Conservation (phyloP, 176 grass and related monocot genomes). For the Carex littledalei region DNA sequence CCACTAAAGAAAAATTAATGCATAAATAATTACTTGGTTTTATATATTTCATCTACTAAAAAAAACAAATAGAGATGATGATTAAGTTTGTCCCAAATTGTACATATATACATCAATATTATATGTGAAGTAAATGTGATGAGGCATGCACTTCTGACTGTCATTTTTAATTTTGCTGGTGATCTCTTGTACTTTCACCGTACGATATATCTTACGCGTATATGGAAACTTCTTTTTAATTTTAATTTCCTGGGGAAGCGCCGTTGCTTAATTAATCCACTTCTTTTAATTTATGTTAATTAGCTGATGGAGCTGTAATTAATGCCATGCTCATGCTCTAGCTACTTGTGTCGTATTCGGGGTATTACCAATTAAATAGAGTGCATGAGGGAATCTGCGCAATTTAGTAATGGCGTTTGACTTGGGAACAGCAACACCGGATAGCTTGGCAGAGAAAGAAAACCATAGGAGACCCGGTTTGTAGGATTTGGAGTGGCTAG, state of each 20-base stretch:
- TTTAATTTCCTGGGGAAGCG: too few relatives aligned
- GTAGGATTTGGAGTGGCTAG: neutral
- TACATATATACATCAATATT: too few relatives aligned
- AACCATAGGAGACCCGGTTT: neutral
- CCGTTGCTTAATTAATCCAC: too few relatives aligned
- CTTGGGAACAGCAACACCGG: slow-evolving; percentile 3
- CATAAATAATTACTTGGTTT: neutral
- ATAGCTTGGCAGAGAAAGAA: neutral
- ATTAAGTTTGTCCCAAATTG: too few relatives aligned
- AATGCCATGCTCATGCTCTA: neutral
- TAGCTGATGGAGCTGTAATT: neutral
- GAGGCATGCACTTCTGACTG: too few relatives aligned
- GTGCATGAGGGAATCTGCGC: slow-evolving; percentile 19
- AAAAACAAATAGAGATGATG: too few relatives aligned
- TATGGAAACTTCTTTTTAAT: too few relatives aligned
- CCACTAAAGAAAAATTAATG: neutral
- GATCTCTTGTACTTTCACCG: too few relatives aligned
- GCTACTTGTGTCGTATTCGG: neutral
- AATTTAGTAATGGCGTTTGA: slow-evolving; percentile 12
- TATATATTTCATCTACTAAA: neutral
- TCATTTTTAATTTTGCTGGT: too few relatives aligned
- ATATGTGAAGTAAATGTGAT: too few relatives aligned
- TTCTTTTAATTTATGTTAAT: too few relatives aligned
- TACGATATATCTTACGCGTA: too few relatives aligned
- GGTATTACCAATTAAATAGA: slow-evolving; percentile 2